Evolutionary conservation across 345 rosid species (phyloP), one percentile per base, ranked within the genome.

Genomic region (Chamaenerion angustifolium): DNA sequence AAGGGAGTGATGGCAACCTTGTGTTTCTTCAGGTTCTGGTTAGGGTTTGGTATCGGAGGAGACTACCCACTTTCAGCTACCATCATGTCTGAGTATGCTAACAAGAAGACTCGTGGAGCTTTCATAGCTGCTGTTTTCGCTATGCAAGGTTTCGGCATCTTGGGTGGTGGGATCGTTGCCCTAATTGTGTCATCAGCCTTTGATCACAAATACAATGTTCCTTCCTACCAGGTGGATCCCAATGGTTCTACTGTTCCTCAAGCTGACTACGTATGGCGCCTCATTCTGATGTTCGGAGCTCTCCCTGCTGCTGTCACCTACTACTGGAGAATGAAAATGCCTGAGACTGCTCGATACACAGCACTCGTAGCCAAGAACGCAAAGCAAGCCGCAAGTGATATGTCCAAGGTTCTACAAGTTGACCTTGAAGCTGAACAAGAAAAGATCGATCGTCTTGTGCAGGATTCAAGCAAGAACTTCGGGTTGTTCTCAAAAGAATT

Each of bases 11-110:
- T 82, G 54, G 11, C 84, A 8, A 76, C 88, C 4, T 85, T 85
- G 12, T 80, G 92, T 54, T 85, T 85, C 71, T 85, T 80, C 55
- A 74, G 92, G 13, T 82, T 85, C 65, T 85, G 95, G 95, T 83
- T 82, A 1, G 92, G 95, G 19, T 82, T 82, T 15, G 95, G 95
- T 16, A 82, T 82, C 15, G 95, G 95, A 4, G 88, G 95, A 16
- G 88, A 85, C 59, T 80, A 82, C 55, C 95, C 95, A 7, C 78
- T 85, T 35, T 86, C 95, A 3, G 95, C 92, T 16, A 78, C 95
- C 4, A 86, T 82, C 64, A 82, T 86, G 95, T 82, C 95, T 0
- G 95, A 80, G 59, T 82, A 86, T 19, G 82, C 92, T 0, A 80
- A 80, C 52, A 82, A 82, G 61, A 75, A 57, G 72, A 82, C 88